Conservation (phyloP, 208 protist species). For the Kentomonas sorsogonicus region DNA sequence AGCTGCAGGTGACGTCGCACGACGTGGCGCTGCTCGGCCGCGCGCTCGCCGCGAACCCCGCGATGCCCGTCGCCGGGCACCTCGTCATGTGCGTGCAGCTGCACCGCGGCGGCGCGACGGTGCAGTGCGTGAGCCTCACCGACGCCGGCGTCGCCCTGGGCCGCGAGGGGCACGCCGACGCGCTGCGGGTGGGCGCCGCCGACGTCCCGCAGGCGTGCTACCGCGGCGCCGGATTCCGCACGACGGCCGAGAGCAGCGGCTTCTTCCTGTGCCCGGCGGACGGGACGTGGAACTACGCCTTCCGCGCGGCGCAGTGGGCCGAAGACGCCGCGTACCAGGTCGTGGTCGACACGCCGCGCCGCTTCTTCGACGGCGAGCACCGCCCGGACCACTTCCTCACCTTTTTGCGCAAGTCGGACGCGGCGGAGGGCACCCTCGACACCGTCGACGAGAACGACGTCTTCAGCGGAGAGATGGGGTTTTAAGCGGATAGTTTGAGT, state of each 20-base stretch:
- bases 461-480: constrained; percentile 29
- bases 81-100: constrained; percentile 39
- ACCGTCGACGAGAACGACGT: constrained; percentile 58
- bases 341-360: constrained; percentile 48
- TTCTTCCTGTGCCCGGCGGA: constrained; percentile 79
- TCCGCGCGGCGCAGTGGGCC: constrained; percentile 73
- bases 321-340: constrained; percentile 77
- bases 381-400: constrained; percentile 84
- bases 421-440: constrained; percentile 40
- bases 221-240: constrained; percentile 51
- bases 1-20: constrained; percentile 60
- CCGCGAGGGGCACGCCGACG: constrained; percentile 32
- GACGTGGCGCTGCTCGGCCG: constrained; percentile 79
- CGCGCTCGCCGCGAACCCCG: constrained; percentile 61
- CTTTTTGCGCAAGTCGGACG: constrained; percentile 59
- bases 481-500: background rate
- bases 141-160: constrained; percentile 77
- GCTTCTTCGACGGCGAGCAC: constrained; percentile 70
- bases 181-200: constrained; percentile 45
- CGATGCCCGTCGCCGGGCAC: constrained; percentile 40
- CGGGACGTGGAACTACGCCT: constrained; percentile 83
- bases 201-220: constrained; percentile 43
- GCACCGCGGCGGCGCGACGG: constrained; percentile 57
- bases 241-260: constrained; percentile 49
- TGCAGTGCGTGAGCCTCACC: constrained; percentile 77